Conservation (phyloP, 495 filamentous ascomycete genomes). For the Penicillium robsamsonii region DNA sequence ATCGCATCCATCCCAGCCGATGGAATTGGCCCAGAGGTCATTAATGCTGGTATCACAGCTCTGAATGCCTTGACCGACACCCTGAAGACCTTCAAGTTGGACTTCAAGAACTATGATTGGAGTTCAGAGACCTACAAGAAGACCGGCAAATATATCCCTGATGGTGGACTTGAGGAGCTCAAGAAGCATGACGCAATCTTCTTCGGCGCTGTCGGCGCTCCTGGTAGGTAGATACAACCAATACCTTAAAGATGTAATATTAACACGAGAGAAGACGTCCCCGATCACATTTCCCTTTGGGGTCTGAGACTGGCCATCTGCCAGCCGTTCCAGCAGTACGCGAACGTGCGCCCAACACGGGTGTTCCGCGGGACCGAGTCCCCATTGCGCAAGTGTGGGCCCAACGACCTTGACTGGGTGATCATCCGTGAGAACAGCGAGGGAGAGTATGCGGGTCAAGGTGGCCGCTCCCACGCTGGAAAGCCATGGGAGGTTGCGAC, state of each 20-base stretch:
- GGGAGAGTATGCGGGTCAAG: conserved; percentile 58
- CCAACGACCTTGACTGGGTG: conserved; percentile 52
- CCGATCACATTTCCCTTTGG: conserved; percentile 58
- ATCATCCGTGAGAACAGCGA: conserved; percentile 59
- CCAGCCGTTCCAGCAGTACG: conserved; percentile 55
- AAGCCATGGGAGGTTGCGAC: conserved; percentile 54
- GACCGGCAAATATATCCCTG: conserved; percentile 53
- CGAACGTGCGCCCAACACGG: conserved; percentile 54
- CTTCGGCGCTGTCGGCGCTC: conserved; percentile 56
- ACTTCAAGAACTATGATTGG: conserved; percentile 53
- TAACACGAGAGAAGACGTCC: conserved; percentile 43
- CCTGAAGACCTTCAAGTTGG: conserved; percentile 46
- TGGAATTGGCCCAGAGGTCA: conserved; percentile 56
- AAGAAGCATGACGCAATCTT: conserved; percentile 56
- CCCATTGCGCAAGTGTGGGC: conserved; percentile 44
- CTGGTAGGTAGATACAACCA: conserved; percentile 33
- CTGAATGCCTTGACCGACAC: conserved; percentile 44
- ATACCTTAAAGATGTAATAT: background rate
- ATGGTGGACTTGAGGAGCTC: conserved; percentile 49
- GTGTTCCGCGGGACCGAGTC: conserved; percentile 50
- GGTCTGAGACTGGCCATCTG: conserved; percentile 54
- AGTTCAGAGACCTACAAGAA: conserved; percentile 53
- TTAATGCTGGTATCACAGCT: conserved; percentile 47
- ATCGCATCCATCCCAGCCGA: conserved; percentile 55
- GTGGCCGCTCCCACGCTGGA: conserved; percentile 50